Conservation (phyloP, 129 eudicot species). For the Chrysanthemum makinoi region DNA sequence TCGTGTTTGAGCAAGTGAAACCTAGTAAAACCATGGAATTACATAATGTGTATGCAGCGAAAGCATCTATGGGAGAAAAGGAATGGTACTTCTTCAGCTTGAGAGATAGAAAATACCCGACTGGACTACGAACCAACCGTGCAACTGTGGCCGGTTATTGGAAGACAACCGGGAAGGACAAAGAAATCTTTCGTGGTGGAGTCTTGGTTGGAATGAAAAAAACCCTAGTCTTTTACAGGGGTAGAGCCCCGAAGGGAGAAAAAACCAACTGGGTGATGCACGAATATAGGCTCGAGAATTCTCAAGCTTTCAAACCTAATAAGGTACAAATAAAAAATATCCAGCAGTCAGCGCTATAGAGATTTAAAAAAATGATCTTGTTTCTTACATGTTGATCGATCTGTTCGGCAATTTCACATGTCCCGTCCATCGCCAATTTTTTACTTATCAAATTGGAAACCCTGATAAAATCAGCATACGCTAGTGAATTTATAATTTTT, state of each 20-base stretch:
- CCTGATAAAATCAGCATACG: too few species aligned
- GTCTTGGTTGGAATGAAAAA: slow-evolving; percentile 91
- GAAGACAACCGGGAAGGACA: slow-evolving; percentile 97
- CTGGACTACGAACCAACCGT: slow-evolving; percentile 87
- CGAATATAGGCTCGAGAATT: slow-evolving; percentile 75
- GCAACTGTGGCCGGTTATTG: slow-evolving; percentile 96
- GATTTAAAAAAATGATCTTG: background rate
- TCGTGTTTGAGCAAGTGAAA: background rate
- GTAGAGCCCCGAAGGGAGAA: slow-evolving; percentile 96
- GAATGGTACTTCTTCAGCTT: slow-evolving; percentile 96
- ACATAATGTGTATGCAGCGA: slow-evolving; percentile 46
- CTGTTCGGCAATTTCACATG: background rate
- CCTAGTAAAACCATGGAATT: background rate
- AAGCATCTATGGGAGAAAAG: slow-evolving; percentile 97
- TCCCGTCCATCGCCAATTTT: background rate
- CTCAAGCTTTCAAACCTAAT: slow-evolving; percentile 54
- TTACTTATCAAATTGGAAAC: background rate
- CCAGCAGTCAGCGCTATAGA: too few species aligned
- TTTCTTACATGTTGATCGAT: too few species aligned
- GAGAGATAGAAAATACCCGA: slow-evolving; percentile 85
- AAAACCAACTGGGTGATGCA: slow-evolving; percentile 99
- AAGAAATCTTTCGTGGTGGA: slow-evolving; percentile 71
- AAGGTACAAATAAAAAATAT: slow-evolving; percentile 45
- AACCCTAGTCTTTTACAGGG: slow-evolving; percentile 85
- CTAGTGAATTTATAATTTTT: too few species aligned